Conservation (phyloP, 2,329 filamentous ascomycete species). For the Ophiostoma montium region DNA sequence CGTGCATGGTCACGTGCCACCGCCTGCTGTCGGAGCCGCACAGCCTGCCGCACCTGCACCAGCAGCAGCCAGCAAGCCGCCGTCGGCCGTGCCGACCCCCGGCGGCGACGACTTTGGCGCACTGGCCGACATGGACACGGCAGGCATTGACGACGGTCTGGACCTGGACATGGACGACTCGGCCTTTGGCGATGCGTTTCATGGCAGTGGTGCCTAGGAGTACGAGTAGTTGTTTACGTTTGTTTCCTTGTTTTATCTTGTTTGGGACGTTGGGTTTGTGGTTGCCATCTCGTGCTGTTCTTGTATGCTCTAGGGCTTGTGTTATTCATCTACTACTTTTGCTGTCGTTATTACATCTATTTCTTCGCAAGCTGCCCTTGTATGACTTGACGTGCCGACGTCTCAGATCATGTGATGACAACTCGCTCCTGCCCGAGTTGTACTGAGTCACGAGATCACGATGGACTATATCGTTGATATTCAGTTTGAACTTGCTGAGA, state of each 20-base stretch:
- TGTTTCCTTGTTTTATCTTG: neutral
- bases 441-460: too few relatives aligned
- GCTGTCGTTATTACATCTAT: neutral
- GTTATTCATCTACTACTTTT: too few relatives aligned
- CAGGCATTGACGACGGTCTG: constrained; percentile 53
- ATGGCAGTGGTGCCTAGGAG: neutral
- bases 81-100: constrained; percentile 31
- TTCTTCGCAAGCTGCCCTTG: too few relatives aligned
- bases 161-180: constrained; percentile 62
- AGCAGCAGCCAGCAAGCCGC: constrained; percentile 20
- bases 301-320: too few relatives aligned
- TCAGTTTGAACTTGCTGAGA: too few relatives aligned
- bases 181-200: constrained; percentile 64
- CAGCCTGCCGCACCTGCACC: neutral
- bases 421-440: too few relatives aligned
- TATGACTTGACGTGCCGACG: too few relatives aligned
- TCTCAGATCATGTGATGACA: too few relatives aligned
- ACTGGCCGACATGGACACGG: constrained; percentile 52
- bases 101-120: constrained; percentile 43
- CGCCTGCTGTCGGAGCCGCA: too few relatives aligned
- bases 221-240: neutral
- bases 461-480: too few relatives aligned
- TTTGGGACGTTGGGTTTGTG: neutral
- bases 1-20: neutral
- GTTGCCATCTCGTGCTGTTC: neutral